Percentiles rank a stretch among this genome's conserved stretches.
These are phyloP conservation scores for Ustilago bromivora DNA, from an alignment of 1,284 basidiomycete species.

Conservation along the genomic window DNA sequence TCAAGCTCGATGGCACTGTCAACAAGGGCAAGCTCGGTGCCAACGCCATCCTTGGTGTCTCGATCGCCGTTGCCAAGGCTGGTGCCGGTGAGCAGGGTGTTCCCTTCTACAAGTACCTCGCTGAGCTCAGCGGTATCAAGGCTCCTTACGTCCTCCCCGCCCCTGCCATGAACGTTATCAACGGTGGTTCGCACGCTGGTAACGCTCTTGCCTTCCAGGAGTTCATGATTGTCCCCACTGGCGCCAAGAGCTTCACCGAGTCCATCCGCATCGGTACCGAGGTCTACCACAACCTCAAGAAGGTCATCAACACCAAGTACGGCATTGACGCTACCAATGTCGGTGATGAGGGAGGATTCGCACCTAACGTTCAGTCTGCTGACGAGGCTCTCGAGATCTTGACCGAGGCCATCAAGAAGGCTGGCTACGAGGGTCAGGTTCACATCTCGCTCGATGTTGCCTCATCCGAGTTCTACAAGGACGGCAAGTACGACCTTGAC, in stretches of 20 bases:
- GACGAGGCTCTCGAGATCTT: slow-evolving; percentile 98
- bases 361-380: slow-evolving; percentile 95
- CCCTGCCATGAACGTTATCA: slow-evolving; percentile 96
- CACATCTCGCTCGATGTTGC: slow-evolving; percentile 99
- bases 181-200: slow-evolving; percentile 98
- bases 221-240: slow-evolving; percentile 99
- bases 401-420: slow-evolving; percentile 94
- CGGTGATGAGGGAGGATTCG: slow-evolving; percentile 99
- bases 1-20: slow-evolving; percentile 95
- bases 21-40: slow-evolving; percentile 99
- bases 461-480: slow-evolving; percentile 99
- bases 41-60: slow-evolving; percentile 99
- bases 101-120: slow-evolving; percentile 96
- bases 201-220: slow-evolving; percentile 89
- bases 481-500: slow-evolving; percentile 99
- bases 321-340: slow-evolving; percentile 99
- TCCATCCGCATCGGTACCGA: slow-evolving; percentile 99
- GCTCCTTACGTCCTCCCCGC: slow-evolving; percentile 81
- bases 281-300: slow-evolving; percentile 98
- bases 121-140: slow-evolving; percentile 92
- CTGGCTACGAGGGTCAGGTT: slow-evolving; percentile 97
- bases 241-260: slow-evolving; percentile 97
- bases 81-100: slow-evolving; percentile 80
- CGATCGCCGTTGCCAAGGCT: slow-evolving; percentile 94
- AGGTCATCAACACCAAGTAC: slow-evolving; percentile 99